Percentiles rank a stretch among this genome's conserved stretches.
Conservation (phyloP, 352 stramenopile species). For the Phytophthora citrophthora region DNA sequence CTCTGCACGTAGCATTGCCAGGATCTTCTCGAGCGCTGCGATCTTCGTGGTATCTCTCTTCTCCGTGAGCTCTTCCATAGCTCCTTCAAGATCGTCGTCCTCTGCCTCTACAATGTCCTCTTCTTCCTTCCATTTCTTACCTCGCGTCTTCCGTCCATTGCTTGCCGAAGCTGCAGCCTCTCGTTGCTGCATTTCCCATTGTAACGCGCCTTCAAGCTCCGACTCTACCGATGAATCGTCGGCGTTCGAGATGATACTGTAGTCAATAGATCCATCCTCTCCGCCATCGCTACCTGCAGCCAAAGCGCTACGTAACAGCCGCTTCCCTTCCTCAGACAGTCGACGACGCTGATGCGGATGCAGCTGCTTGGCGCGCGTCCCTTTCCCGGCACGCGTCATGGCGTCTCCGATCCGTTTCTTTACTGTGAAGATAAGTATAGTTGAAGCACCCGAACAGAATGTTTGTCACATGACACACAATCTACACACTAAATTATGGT, state of each 20-base stretch:
- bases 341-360: constrained; percentile 33
- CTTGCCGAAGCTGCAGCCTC: constrained; percentile 4
- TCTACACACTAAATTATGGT: too few species aligned
- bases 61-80: constrained; percentile 63
- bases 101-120: constrained; percentile 30
- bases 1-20: constrained; percentile 42
- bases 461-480: neutral
- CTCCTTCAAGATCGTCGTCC: constrained; percentile 52
- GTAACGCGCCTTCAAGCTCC: constrained; percentile 60
- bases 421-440: neutral
- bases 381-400: constrained; percentile 25
- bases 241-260: constrained; percentile 34
- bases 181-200: constrained; percentile 52
- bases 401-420: neutral
- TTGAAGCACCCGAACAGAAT: constrained; percentile 6
- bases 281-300: constrained; percentile 41
- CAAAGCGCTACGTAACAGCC: constrained; percentile 58
- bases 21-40: constrained; percentile 61
- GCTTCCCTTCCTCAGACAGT: constrained; percentile 57
- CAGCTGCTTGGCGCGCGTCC: constrained; percentile 23
- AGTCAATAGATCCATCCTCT: constrained; percentile 36
- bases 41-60: constrained; percentile 72
- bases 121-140: constrained; percentile 45
- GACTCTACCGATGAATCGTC: constrained; percentile 62
- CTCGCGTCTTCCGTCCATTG: constrained; percentile 25